Base-by-base conservation (phyloP, 805 yeast species). In the Gaillardinia entomophila region DNA sequence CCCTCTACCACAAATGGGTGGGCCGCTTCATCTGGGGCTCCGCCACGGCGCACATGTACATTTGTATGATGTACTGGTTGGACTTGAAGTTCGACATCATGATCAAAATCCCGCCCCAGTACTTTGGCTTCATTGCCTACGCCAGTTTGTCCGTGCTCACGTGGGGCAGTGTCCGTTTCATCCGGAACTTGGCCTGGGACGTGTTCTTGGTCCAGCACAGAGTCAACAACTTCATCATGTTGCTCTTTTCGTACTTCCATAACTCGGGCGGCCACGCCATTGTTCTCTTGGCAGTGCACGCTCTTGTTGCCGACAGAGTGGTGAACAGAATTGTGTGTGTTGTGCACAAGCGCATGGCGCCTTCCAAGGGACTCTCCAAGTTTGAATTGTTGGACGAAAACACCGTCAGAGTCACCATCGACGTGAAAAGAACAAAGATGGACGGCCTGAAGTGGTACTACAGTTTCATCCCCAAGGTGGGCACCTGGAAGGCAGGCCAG, bases 401-500 rank as follows among this genome's bases (percentile, higher is more conserved):
- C 5, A 68, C 71, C 3, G 40, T 69, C 11, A 39, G 56, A 28
- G 60, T 67, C 3, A 50, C 60, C 1, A 50, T 69, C n/a, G 68
- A 70, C 1, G 37, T 61, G n/a, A 46, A 44, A 3, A 33, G 49
- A 3, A 39, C 45, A 12, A 35, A 43, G 3, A 30, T 34, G 17
- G 42, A 45, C 24, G 27, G 39, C 15, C 30, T 42, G 10, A 43
- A 36, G 23, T 62, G 67, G 62, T 57, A 48, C 37, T 37, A 42
- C 33, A 27, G 25, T 4, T 41, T 56, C 19, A 44, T 60, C 17
- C 73, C 73, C 3, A 50, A 55, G n/a, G 40, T 56, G 14, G 56
- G 65, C 14, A 52, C 53, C 12, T 71, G 77, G 77, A 55, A 55
- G 32, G 61, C 75, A 0, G 76, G 76, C 3, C 74, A 68, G 43